Evolutionary conservation across 495 filamentous ascomycete species (phyloP), one percentile per base, ranked within the genome.

Genomic region (Hypoxylon perforatum): DNA sequence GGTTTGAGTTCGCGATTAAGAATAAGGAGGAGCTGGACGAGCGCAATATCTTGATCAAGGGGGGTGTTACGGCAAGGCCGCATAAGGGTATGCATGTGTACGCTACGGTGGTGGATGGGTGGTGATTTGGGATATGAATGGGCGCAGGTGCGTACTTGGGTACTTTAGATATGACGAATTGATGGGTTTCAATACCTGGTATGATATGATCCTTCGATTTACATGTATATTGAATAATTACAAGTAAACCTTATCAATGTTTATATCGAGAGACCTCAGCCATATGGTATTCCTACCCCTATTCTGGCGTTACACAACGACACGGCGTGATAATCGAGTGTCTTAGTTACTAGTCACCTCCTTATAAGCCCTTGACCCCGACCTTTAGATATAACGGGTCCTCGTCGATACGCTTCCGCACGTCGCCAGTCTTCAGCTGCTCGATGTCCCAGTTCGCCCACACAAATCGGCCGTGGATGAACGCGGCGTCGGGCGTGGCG

Each of bases 1-100:
- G 84, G 39, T 96, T 89, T 66, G 81, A 88, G 65, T 86, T 92
- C 67, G 83, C 86, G 75, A 65, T 92, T 35, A 74, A 83, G 44
- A 82, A 91, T 63, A 80, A 84, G 48, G 79, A 88, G 59, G 75
- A 79, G 66, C 53, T 59, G 70, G 81, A 83, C 57, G 82, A 85
- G 75, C 78, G 75, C 22, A 84, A 88, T 59, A 53, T 93, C n/a
- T 65, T 81, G 9, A 78, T 91, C 19, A 85, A 84, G 58, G 75
- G 83, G 1, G 82, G 82, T 6, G 77, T 91, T 17, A 93, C 91
- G 6, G 79, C 86, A 3, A 84, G 82, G 57, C 91, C 91, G 1
- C 75, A 73, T 14, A 86, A 87, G 57, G 91, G 91, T 9, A 76
- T 94, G 82, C 78, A 84, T 73, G 76, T 91, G 50, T 81, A 76